Evolutionary conservation across 169 alveolate genomes (phyloP).

Genomic region (Prorocentrum cordatum): DNA sequence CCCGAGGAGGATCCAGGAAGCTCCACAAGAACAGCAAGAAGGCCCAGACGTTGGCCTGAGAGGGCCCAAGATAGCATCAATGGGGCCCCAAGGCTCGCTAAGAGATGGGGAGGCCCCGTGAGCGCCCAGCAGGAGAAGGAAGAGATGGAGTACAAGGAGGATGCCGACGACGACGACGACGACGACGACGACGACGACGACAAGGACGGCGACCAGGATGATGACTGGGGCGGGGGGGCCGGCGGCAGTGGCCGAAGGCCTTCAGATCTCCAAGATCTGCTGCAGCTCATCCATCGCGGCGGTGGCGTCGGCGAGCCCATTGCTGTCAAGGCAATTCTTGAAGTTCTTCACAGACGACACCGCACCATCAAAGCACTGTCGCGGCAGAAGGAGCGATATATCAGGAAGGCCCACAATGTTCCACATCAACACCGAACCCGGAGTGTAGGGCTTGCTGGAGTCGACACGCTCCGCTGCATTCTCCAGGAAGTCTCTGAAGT

Average conservation of each 20-base stretch:
- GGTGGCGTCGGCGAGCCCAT: slow-evolving; percentile 1
- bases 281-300: neutral
- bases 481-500: slow-evolving; percentile 21
- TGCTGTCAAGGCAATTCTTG: slow-evolving; percentile 15
- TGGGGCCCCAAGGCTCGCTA: too few species aligned
- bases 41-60: too few species aligned
- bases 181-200: too few species aligned
- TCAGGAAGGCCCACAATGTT: slow-evolving; percentile 35
- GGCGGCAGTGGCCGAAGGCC: neutral
- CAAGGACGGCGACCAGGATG: too few species aligned
- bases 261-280: neutral
- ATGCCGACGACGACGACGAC: too few species aligned
- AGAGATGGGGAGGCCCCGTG: neutral
- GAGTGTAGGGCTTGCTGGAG: slow-evolving; percentile 4
- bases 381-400: neutral
- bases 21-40: too few species aligned
- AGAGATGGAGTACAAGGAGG: too few species aligned
- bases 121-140: neutral
- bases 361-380: slow-evolving; percentile 22
- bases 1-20: too few species aligned
- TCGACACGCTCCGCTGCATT: neutral
- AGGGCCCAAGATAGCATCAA: too few species aligned
- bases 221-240: neutral
- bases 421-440: slow-evolving; percentile 27
- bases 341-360: slow-evolving; percentile 4